Percentiles rank a stretch among this genome's conserved stretches.
phyloP scores from a whole-genome alignment of 176 grass and related monocot genomes.

The Carex kokanica region DNA sequence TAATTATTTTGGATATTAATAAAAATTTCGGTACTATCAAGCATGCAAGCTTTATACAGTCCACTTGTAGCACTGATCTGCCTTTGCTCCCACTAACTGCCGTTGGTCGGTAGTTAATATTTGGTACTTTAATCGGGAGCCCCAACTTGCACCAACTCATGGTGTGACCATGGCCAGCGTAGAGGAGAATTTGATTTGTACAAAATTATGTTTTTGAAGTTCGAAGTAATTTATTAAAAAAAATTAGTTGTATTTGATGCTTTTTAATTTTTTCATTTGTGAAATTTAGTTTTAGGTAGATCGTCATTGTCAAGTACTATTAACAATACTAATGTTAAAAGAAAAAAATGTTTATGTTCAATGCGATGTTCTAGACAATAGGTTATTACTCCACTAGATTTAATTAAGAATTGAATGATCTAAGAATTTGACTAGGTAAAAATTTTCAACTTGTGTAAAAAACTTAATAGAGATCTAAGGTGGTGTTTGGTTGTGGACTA shows the following conservation, averaged over 20 bases:
- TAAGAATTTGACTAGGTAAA: neutral
- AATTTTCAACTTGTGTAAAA: neutral
- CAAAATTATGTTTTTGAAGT: neutral
- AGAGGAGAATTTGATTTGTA: neutral
- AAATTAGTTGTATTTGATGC: no score
- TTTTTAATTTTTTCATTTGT: neutral
- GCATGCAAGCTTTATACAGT: neutral
- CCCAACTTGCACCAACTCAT: neutral
- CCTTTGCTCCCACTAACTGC: neutral
- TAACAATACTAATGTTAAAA: neutral
- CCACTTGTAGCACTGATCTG: neutral
- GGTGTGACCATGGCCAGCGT: neutral
- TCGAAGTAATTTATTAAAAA: neutral
- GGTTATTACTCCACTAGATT: neutral
- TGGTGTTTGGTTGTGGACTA: no score
- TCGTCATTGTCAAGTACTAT: neutral
- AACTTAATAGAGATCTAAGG: neutral
- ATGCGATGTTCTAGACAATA: neutral
- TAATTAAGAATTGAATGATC: neutral
- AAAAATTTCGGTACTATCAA: no score
- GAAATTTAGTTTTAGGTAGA: neutral
- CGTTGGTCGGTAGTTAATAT: conserved; percentile 4
- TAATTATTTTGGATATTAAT: no score
- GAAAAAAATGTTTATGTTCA: neutral
- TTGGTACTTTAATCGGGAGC: neutral